Percentiles rank a stretch among this genome's conserved stretches.
Conservation (phyloP, 2,329 filamentous ascomycete species). For the Aureobasidium sp. region DNA sequence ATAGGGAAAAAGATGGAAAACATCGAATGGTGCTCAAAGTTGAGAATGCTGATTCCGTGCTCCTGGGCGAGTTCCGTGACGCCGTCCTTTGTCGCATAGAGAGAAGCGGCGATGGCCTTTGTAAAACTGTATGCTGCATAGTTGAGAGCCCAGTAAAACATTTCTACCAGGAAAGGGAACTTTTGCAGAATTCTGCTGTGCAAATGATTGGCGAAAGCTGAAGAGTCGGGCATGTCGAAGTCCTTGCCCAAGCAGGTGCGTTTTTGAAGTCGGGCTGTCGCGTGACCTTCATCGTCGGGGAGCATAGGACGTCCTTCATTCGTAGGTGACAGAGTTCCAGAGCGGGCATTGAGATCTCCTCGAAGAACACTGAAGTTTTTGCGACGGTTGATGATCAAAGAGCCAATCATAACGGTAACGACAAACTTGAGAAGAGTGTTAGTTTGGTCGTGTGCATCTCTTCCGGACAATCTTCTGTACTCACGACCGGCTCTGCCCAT, state of each 20-base stretch:
- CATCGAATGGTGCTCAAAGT: constrained; percentile 43
- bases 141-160: constrained; percentile 66
- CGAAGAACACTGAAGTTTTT: constrained; percentile 25
- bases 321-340: not conserved
- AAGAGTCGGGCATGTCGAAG: constrained; percentile 49
- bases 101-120: constrained; percentile 39
- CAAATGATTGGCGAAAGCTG: constrained; percentile 50
- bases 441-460: not conserved
- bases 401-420: constrained; percentile 33
- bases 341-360: not conserved
- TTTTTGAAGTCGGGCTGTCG: constrained; percentile 27
- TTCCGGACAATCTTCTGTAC: not conserved
- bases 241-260: constrained; percentile 38
- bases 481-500: constrained; percentile 22
- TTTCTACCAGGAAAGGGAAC: constrained; percentile 62
- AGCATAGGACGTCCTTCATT: not conserved
- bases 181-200: constrained; percentile 58
- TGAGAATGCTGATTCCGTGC: constrained; percentile 46
- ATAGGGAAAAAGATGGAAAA: constrained; percentile 46
- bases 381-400: constrained; percentile 32
- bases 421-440: constrained; percentile 28
- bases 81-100: constrained; percentile 43
- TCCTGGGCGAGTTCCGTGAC: constrained; percentile 49
- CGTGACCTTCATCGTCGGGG: not conserved
- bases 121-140: constrained; percentile 56